Conservation (phyloP, 2,329 filamentous ascomycete species). For the Aspergillus fischeri region DNA sequence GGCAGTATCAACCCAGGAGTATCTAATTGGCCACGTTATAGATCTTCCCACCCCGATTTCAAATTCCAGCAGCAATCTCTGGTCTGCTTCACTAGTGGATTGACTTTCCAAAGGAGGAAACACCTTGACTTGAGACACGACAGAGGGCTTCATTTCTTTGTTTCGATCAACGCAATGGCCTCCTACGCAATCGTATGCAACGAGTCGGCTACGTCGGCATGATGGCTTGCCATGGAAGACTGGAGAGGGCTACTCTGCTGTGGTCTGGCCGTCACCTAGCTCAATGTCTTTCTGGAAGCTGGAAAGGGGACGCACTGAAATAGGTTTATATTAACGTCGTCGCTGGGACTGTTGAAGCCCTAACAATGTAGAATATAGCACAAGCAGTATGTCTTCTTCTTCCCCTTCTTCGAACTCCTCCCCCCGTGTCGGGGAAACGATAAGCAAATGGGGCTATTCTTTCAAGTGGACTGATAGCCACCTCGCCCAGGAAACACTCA, state of each 20-base stretch:
- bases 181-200: neutral
- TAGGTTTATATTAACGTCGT: neutral
- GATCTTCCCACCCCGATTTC: too few species aligned
- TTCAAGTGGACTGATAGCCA: slow-evolving; percentile 15
- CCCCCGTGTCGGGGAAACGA: slow-evolving; percentile 3
- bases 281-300: too few species aligned
- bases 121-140: neutral
- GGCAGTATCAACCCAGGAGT: too few species aligned
- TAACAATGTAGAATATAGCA: neutral
- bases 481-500: slow-evolving; percentile 5
- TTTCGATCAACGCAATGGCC: neutral
- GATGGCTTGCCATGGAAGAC: too few species aligned
- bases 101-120: too few species aligned
- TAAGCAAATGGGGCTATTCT: slow-evolving; percentile 14
- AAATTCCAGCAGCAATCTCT: too few species aligned
- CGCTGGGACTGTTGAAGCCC: neutral
- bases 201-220: neutral
- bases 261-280: neutral
- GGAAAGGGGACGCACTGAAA: too few species aligned
- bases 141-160: neutral
- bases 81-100: too few species aligned
- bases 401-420: neutral
- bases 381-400: neutral
- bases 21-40: too few species aligned
- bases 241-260: too few species aligned